A percentile compares a stretch with the other conserved stretches of the same genome.
These are phyloP conservation scores for Pistacia integerrima DNA, from an alignment of 345 rosid species.

Conservation along the genomic window DNA sequence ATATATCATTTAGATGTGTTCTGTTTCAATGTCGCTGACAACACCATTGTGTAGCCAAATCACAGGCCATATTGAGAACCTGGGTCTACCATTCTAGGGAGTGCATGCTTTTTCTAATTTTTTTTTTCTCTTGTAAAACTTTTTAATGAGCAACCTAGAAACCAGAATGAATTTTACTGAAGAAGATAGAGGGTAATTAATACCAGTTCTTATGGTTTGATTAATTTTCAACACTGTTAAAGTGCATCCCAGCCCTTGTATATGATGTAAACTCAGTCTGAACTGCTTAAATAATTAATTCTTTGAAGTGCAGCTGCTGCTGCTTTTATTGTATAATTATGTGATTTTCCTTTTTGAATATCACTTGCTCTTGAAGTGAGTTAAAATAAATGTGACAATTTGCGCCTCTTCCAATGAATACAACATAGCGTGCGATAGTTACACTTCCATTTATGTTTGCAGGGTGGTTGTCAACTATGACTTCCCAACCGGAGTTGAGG, in stretches of 20 bases:
- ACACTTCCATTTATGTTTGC: conserved; percentile 18
- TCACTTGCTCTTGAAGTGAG: not conserved
- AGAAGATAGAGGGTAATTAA: not conserved
- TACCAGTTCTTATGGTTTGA: not conserved
- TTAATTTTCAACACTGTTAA: not conserved
- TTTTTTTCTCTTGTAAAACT: not conserved
- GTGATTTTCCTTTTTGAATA: not conserved
- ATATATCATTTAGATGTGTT: not conserved
- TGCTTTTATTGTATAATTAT: not conserved
- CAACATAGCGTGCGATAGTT: not conserved
- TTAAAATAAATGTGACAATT: not conserved
- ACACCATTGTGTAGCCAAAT: not conserved
- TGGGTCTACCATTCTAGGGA: not conserved
- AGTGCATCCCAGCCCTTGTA: not conserved
- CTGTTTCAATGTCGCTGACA: not conserved
- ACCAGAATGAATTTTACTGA: not conserved
- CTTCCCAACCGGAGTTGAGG: conserved; percentile 97
- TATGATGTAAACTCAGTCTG: not conserved
- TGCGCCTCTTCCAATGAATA: not conserved
- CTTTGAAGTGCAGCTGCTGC: not conserved
- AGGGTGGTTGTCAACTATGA: conserved; percentile 97
- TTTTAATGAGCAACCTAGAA: not conserved
- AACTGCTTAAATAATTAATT: not conserved
- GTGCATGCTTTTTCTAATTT: not conserved
- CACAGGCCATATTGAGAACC: not conserved